Conservation (phyloP, 352 stramenopile genomes). For the Pythium insidiosum region DNA sequence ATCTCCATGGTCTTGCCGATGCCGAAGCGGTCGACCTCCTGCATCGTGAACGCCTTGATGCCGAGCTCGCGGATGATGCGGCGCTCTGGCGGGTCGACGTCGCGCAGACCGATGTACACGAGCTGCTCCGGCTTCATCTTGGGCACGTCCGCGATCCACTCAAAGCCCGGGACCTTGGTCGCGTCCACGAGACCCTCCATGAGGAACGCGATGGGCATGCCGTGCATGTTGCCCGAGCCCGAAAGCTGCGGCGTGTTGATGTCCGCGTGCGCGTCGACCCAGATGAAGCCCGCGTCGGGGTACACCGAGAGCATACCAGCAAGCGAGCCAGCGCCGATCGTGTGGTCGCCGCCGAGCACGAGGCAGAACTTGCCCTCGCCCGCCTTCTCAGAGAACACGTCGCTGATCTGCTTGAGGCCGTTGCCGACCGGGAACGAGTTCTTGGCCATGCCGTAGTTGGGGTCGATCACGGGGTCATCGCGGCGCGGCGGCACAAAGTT, state of each 20-base stretch:
- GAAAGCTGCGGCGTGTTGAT: slow-evolving; percentile 93
- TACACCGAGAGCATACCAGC: slow-evolving; percentile 86
- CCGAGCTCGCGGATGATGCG: slow-evolving; percentile 86
- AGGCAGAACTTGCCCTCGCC: slow-evolving; percentile 91
- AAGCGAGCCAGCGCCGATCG: slow-evolving; percentile 90
- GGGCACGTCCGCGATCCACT: slow-evolving; percentile 86
- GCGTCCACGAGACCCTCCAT: slow-evolving; percentile 89
- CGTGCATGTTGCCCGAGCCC: slow-evolving; percentile 95
- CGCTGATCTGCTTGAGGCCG: slow-evolving; percentile 67
- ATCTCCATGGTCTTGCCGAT: slow-evolving; percentile 97
- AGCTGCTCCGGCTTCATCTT: slow-evolving; percentile 83
- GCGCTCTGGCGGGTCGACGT: slow-evolving; percentile 91
- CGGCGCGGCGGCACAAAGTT: slow-evolving; percentile 38
- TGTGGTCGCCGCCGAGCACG: slow-evolving; percentile 95
- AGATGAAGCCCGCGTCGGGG: slow-evolving; percentile 94
- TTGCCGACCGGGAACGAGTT: slow-evolving; percentile 86
- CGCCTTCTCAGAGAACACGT: slow-evolving; percentile 84
- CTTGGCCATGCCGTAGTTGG: slow-evolving; percentile 61
- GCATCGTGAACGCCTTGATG: slow-evolving; percentile 96
- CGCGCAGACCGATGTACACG: slow-evolving; percentile 94
- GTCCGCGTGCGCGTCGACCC: slow-evolving; percentile 97
- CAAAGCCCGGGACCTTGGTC: slow-evolving; percentile 88
- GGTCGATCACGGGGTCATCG: slow-evolving; percentile 60
- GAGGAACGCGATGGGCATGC: slow-evolving; percentile 95
- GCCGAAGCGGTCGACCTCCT: slow-evolving; percentile 94